Base-by-base conservation (phyloP, 2,329 filamentous ascomycete species). In the Cladophialophora bantiana region DNA sequence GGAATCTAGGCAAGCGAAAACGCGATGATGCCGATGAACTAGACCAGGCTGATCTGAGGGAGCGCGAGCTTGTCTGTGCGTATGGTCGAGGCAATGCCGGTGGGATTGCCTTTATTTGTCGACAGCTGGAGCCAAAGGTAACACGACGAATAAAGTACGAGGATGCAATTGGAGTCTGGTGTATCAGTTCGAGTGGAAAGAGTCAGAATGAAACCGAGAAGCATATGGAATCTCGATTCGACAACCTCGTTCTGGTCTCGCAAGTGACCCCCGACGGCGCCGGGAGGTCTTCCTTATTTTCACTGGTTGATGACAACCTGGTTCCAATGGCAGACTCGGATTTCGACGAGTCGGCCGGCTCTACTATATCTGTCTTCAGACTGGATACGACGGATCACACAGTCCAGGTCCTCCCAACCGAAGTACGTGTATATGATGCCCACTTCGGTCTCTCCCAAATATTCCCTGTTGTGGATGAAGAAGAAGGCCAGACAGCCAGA, bases 361-460 rank as follows among this genome's bases (percentile, higher is more conserved):
- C 90, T 36, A 97, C 95, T 0, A 85, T 98, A 55, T 91, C 96
- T 72, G 90, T 95, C 18, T 92, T 92, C 15, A 91, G 90, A 0
- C 87, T 99, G 78, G 91, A 90, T n/a, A 87, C 87, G 59, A 88
- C 91, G 67, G 91, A 87, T 75, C 88, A 93, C 66, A 89, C 98
- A 38, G 89, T 98, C 15, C 95, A 98, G 75, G 90, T 97, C 1
- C 83, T 97, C 61, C 91, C 90, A 70, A 92, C 89, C 1, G 94
- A 98, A 75, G 88, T 98, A 31, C 87, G 94, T 66, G 94, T 90
- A 68, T 99, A 97, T 73, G 94, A 98, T 77, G 90, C 90, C 78
- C 92, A 96, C 77, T 86, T 99, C 66, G 92, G 90, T 10, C 85
- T 99, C 61, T 89, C 90, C 54, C 94, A 98, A 75, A 98, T 99